Percentiles rank a stretch among this genome's conserved stretches.
These are phyloP conservation scores for Plenodomus biglobosus DNA, from an alignment of 2,329 filamentous ascomycete species.

Conservation along the genomic window DNA sequence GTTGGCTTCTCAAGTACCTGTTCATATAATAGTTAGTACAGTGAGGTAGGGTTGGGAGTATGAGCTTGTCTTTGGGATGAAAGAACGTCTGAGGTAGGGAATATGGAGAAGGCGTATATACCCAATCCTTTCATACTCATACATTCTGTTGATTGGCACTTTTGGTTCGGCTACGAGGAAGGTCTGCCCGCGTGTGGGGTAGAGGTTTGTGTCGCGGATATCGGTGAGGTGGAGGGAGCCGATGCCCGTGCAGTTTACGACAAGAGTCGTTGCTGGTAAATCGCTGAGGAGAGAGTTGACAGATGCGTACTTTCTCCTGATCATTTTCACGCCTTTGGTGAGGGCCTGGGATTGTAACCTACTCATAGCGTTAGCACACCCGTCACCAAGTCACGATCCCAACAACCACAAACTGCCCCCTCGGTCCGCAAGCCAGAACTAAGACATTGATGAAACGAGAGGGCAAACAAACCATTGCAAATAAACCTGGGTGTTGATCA, in stretches of 20 bases:
- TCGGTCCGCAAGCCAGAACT: too few relatives aligned
- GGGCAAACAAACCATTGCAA: constrained; percentile 34
- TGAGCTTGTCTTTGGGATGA: too few relatives aligned
- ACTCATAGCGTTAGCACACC: neutral
- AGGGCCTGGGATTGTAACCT: constrained; percentile 65
- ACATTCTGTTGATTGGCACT: constrained; percentile 45
- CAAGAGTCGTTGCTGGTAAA: constrained; percentile 65
- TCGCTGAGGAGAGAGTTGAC: constrained; percentile 66
- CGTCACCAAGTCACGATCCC: too few relatives aligned
- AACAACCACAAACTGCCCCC: neutral
- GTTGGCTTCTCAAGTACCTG: constrained; percentile 45
- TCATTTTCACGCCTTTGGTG: constrained; percentile 64
- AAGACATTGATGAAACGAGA: too few relatives aligned
- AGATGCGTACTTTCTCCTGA: constrained; percentile 56
- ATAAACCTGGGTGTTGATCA: constrained; percentile 45
- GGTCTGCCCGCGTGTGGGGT: constrained; percentile 77
- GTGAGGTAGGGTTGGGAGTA: neutral
- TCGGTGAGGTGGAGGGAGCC: constrained; percentile 77
- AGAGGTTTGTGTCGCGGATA: constrained; percentile 71
- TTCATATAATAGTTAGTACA: too few relatives aligned
- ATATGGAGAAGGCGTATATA: constrained; percentile 1
- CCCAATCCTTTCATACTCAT: constrained; percentile 20
- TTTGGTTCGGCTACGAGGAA: constrained; percentile 65
- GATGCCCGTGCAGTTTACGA: constrained; percentile 85
- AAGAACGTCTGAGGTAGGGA: too few relatives aligned